A percentile compares a stretch with the other conserved stretches of the same genome.
phyloP scores from a whole-genome alignment of 2,329 filamentous ascomycete genomes.

The Penicillium sp. region DNA sequence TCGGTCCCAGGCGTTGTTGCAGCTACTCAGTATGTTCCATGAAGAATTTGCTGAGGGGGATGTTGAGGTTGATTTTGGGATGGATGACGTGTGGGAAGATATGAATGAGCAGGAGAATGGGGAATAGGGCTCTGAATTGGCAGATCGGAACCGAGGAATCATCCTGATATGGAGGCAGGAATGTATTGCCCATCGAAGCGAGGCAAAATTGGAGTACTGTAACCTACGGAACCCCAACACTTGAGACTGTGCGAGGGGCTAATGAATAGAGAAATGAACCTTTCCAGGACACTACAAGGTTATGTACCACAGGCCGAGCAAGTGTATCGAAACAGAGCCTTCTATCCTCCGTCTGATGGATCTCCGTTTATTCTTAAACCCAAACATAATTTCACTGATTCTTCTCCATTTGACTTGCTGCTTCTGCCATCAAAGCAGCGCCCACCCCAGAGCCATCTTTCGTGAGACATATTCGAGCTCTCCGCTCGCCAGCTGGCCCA shows the following conservation, averaged over 20 bases:
- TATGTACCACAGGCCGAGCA: background rate
- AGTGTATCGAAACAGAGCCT: too few relatives aligned
- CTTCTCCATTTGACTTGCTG: slow-evolving; percentile 7
- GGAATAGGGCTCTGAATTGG: background rate
- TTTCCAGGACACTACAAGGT: background rate
- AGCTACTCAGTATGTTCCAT: slow-evolving; percentile 8
- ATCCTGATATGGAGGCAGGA: too few relatives aligned
- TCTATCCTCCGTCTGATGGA: too few relatives aligned
- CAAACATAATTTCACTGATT: too few relatives aligned
- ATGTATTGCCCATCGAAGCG: too few relatives aligned
- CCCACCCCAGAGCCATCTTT: slow-evolving; percentile 32
- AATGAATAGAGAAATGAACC: background rate
- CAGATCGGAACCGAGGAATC: too few relatives aligned
- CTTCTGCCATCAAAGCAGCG: slow-evolving; percentile 29
- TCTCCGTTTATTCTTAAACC: too few relatives aligned
- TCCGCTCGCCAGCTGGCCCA: slow-evolving; percentile 20
- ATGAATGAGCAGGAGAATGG: background rate
- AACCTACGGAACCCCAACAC: background rate
- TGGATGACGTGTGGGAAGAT: slow-evolving; percentile 7
- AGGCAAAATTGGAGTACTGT: background rate
- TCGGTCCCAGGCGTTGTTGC: slow-evolving; percentile 2
- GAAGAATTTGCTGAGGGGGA: background rate
- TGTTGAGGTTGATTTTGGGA: background rate
- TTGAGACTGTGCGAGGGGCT: background rate
- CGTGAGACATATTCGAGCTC: slow-evolving; percentile 26